phyloP scores from a whole-genome alignment of 306 rosid genomes.

The Chamaecrista fasciculata region DNA sequence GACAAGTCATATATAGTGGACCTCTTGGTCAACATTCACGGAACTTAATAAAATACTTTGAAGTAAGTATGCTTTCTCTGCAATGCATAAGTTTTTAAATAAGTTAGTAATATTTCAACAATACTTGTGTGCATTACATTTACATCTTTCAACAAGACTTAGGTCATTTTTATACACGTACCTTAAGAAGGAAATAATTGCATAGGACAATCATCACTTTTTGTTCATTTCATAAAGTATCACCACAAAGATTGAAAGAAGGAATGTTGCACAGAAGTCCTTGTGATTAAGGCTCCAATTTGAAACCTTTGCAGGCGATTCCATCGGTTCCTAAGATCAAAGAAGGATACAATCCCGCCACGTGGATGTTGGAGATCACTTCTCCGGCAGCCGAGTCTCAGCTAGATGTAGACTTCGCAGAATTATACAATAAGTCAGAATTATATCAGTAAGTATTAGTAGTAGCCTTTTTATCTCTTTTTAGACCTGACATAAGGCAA shows the following conservation, averaged over 20 bases:
- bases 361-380: conserved; percentile 53
- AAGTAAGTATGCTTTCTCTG: conserved; percentile 34
- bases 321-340: conserved; percentile 43
- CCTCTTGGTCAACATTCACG: conserved; percentile 50
- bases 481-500: conserved; percentile 11
- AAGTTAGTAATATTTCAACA: neutral
- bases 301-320: conserved; percentile 39
- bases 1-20: conserved; percentile 52
- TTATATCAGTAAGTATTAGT: conserved; percentile 40
- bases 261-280: neutral
- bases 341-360: conserved; percentile 50
- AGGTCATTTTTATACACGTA: neutral
- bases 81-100: conserved; percentile 14
- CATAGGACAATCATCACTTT: neutral
- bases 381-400: conserved; percentile 40
- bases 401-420: conserved; percentile 46
- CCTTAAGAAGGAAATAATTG: neutral
- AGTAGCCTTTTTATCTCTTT: neutral
- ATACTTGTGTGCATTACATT: neutral
- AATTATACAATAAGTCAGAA: conserved; percentile 42
- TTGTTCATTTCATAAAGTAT: neutral
- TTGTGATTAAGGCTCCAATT: neutral
- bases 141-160: neutral
- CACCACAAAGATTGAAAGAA: no score
- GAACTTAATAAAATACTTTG: conserved; percentile 50